A percentile compares a stretch with the other conserved stretches of the same genome.
Evolutionary conservation across 495 filamentous ascomycete species (phyloP).

Genomic region (Penicillium parvum): DNA sequence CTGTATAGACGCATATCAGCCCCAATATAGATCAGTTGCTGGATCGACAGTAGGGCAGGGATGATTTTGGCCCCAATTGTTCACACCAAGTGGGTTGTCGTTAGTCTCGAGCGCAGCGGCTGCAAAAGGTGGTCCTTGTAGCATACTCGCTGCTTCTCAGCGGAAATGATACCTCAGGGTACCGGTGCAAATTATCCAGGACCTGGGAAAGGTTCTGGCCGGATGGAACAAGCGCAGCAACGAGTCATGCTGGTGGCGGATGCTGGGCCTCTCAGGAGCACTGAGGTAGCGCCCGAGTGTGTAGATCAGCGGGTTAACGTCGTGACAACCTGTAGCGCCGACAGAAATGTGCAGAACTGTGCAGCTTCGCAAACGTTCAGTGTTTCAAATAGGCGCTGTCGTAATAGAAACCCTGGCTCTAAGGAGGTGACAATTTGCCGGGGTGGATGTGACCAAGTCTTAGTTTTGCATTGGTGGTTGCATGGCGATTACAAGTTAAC

Average conservation of each 20-base stretch:
- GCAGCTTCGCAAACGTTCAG: neutral
- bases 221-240: neutral
- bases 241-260: neutral
- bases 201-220: no score
- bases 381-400: conserved; percentile 7
- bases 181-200: no score
- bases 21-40: neutral
- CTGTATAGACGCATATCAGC: neutral
- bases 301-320: neutral
- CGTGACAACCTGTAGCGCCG: neutral
- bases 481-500: neutral
- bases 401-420: neutral
- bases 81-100: neutral
- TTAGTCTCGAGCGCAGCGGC: neutral
- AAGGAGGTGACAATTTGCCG: no score
- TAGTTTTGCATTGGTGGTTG: neutral
- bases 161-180: no score
- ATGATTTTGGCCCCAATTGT: neutral
- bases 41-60: neutral
- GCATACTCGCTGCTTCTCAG: no score
- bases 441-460: neutral
- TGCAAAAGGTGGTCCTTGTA: no score
- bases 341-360: neutral
- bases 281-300: conserved; percentile 2
- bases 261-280: conserved; percentile 1